phyloP scores from a whole-genome alignment of 768 basidiomycete species.

The Hysterangium stoloniferum region DNA sequence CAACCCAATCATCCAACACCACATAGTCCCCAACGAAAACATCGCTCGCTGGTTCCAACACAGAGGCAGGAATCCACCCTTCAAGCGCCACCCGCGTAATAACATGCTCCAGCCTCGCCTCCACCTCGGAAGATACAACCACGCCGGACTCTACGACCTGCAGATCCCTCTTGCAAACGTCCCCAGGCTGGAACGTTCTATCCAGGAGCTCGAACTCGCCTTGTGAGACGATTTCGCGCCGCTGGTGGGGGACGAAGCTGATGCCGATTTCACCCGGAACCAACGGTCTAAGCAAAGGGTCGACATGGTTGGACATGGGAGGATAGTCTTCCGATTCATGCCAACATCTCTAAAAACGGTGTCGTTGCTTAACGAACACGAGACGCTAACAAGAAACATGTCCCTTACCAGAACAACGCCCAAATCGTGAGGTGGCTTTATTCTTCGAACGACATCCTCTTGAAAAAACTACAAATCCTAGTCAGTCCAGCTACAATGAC shows the following conservation, averaged over 20 bases:
- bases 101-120: constrained; percentile 66
- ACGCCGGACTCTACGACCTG: constrained; percentile 73
- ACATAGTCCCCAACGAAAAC: constrained; percentile 80
- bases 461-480: constrained; percentile 28
- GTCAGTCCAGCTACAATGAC: not conserved
- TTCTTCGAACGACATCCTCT: constrained; percentile 32
- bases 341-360: constrained; percentile 65
- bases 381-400: constrained; percentile 1
- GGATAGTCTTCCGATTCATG: constrained; percentile 74
- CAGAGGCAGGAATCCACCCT: constrained; percentile 54
- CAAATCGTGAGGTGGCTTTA: constrained; percentile 30
- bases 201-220: constrained; percentile 63
- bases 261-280: constrained; percentile 77
- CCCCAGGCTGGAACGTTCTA: constrained; percentile 69
- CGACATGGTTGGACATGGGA: constrained; percentile 35
- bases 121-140: constrained; percentile 53
- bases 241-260: constrained; percentile 48
- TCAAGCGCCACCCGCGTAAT: constrained; percentile 52
- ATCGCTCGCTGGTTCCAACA: constrained; percentile 48
- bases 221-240: constrained; percentile 65
- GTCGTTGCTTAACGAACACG: constrained; percentile 2
- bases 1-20: constrained; percentile 78
- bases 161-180: constrained; percentile 72
- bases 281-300: constrained; percentile 72
- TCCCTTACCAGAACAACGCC: constrained; percentile 60